A percentile compares a stretch with the other conserved stretches of the same genome.
Conservation (phyloP, 1,284 basidiomycete genomes). For the Cryptococcus depauperatus region DNA sequence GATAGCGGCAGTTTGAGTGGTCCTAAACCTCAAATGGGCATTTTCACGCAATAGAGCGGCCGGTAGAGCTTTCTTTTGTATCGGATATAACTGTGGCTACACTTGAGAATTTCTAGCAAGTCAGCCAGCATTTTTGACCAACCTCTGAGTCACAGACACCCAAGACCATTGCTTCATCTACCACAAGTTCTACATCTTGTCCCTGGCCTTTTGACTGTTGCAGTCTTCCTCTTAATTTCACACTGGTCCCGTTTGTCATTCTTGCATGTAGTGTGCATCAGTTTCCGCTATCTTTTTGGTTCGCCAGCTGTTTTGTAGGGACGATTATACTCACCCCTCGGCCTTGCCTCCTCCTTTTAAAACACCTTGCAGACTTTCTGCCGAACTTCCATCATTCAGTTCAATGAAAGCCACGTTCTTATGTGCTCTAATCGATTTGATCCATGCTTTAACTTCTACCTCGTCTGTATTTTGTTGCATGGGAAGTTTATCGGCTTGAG, state of each 20-base stretch:
- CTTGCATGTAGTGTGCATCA: no score
- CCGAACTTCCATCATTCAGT: conserved; percentile 69
- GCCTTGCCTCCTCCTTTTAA: conserved; percentile 48
- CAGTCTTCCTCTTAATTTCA: conserved; percentile 60
- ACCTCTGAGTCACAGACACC: conserved; percentile 70
- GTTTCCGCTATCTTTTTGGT: no score
- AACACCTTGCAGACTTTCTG: conserved; percentile 67
- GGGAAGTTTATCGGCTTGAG: no score
- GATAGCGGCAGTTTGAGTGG: conserved; percentile 60
- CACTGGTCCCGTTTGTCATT: conserved; percentile 63
- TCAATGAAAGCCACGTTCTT: conserved; percentile 79
- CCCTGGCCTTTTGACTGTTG: conserved; percentile 58
- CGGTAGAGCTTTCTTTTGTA: conserved; percentile 73
- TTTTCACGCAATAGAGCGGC: conserved; percentile 70
- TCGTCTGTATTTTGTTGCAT: no score
- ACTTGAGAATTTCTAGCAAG: not conserved
- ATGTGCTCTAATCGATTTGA: conserved; percentile 72
- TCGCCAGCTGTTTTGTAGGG: not conserved
- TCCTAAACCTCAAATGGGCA: conserved; percentile 74
- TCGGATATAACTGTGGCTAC: conserved; percentile 60
- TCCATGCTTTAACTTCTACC: conserved; percentile 58
- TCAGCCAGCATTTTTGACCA: no score
- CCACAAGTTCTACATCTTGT: conserved; percentile 68
- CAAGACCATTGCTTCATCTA: conserved; percentile 57
- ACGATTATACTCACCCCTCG: conserved; percentile 23